Base-by-base conservation (phyloP, 1,284 basidiomycete species). In the Hypsizygus ulmarius region DNA sequence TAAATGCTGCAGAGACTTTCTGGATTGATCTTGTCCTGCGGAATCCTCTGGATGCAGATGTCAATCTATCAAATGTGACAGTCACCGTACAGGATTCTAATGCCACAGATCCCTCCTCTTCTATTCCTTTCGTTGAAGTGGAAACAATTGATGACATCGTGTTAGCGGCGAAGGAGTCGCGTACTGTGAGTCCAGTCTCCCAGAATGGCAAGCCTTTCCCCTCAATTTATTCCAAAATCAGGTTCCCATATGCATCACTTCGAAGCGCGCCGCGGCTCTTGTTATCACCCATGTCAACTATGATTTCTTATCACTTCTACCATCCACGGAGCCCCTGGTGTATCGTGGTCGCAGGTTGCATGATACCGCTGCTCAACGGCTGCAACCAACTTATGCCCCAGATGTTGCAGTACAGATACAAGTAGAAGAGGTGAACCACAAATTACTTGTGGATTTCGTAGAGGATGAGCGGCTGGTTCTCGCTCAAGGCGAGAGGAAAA, bases 1-100 rank as follows among this genome's bases (percentile, higher is more conserved):
- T 46, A 30, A 14, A 45, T 29, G 42, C 43, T 52, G 12, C 54
- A 90, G 89, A 91, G 64, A 67, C 70, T 2, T 89, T 91, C 59
- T 90, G 84, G 82, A 69, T 90, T 25, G 87, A 91, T 54, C 56
- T 91, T 16, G 72, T 72, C 6, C 48, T 91, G 51, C 71, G 66
- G 35, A 91, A 91, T 62, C 86, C 87, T 8, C 64, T 91, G 30
- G 75, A 86, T 51, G 73, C 84, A 6, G 87, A 88, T 45, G 72
- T 91, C 12, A 79, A 73, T 39, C 59, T 91, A 18, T 73, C 79
- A 0, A 75, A 83, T 50, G 51, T 90, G 44, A 81, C 82, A 0
- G 62, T 88, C 10, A 53, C 68, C 3, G 69, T 85, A 3, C 60
- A 71, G 52, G 78, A 79, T 39, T 60, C 66, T 2, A 61, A 56